Evolutionary conservation across 2,329 filamentous ascomycete genomes (phyloP), one percentile per base, ranked within the genome.

Genomic region (Venturia asperata): DNA sequence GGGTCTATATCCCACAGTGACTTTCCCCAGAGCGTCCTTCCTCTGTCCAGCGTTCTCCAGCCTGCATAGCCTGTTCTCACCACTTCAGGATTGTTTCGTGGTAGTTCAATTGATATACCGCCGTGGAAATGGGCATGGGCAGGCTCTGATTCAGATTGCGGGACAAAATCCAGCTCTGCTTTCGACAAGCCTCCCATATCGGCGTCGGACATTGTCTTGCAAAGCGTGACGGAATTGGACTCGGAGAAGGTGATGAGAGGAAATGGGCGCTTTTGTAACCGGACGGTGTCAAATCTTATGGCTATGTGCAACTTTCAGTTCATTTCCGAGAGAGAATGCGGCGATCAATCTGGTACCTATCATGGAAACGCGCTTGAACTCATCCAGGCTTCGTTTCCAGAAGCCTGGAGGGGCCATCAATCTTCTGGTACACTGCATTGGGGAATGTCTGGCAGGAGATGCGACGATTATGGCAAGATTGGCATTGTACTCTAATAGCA

Each of bases 1-100:
- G 90, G 87, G 72, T 96, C 92, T 63, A 97, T 88, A 73, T 97
- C 88, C 91, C 91, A 97, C 27, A 91, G 79, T 42, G 89, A 81
- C 65, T 87, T 88, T 49, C 94, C 94, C 72, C 97, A 96, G n/a
- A 96, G 76, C 24, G 91, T 95, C 10, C 85, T 78, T 4, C 83
- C 83, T 61, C 87, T 85, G 72, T 96, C 91, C 61, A 85, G 81
- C 24, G 95, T 97, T 66, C 93, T 84, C 81, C 91, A 99, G 2
- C 89, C 94, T 1, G 94, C 92, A 75, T 93, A 99, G 56, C 94
- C 94, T 67, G 86, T 88, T 56, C 91, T 82, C 71, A 92, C 83
- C 55, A 96, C 81, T 45, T 89, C 82, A n/a, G 88, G 89, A 49
- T 83, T 82, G 75, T 93, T 83, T 13, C 80, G 77, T 0, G 94